These are phyloP conservation scores for Tricladium varicosporioides DNA, from an alignment of 2,329 filamentous ascomycete species.

Conservation along the genomic window DNA sequence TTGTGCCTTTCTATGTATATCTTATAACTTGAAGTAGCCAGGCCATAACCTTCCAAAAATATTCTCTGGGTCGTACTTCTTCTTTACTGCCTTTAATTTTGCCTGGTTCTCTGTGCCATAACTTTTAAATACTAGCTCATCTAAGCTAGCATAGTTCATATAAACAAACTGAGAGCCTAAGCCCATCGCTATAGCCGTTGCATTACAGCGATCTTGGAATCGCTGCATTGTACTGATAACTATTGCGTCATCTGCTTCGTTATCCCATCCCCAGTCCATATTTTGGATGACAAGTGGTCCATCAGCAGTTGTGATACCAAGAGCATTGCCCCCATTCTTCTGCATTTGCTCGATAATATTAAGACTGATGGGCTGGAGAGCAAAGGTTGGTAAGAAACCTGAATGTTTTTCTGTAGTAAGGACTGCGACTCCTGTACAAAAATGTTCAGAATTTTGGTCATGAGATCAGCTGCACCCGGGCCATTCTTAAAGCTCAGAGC, in stretches of 20 bases:
- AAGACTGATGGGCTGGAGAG: conserved; percentile 1
- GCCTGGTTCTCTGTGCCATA: conserved; percentile 11
- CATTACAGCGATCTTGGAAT: not conserved
- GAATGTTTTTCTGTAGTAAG: no score
- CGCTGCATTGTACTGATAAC: not conserved
- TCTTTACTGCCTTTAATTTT: conserved; percentile 22
- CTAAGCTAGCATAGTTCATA: conserved; percentile 11
- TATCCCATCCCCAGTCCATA: not conserved
- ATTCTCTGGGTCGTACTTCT: conserved; percentile 28
- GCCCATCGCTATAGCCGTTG: not conserved
- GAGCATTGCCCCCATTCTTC: not conserved
- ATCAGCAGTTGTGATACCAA: not conserved
- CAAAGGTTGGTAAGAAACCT: not conserved
- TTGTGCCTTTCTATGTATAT: no score
- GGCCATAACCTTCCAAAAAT: conserved; percentile 30
- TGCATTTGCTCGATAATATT: not conserved
- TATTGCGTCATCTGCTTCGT: not conserved
- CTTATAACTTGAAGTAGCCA: conserved; percentile 31
- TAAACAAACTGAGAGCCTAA: not conserved
- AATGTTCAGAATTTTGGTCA: no score
- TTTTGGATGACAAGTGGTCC: conserved; percentile 1
- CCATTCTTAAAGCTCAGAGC: no score
- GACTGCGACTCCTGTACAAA: no score
- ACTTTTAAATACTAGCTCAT: conserved; percentile 5
- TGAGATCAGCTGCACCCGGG: no score